Base-by-base conservation (phyloP, 1,139 yeast genomes). In the Hyphopichia fennica region DNA sequence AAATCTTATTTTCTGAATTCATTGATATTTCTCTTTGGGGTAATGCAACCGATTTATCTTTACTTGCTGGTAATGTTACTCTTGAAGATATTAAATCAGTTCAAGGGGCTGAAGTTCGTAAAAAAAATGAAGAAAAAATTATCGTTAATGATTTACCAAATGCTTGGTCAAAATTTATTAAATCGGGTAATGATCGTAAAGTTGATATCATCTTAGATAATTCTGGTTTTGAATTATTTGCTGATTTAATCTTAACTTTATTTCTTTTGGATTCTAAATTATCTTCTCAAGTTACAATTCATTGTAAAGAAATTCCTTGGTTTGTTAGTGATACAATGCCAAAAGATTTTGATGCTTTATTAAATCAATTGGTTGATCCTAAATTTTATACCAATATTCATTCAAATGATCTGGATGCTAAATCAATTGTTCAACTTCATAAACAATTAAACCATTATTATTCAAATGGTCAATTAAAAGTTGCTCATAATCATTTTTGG, bases 281-380 rank as follows among this genome's bases (percentile, higher is more conserved):
- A 33, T 83, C 81, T 15, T 65, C 71, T 20, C 69, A 77, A 41
- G 80, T 93, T 46, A 84, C 82, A 22, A 72, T 95, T 50, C 99
- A 95, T 63, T 90, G 96, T 51, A 93, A 93, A 65, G 81, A 82
- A 44, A 77, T 89, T 48, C 98, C 99, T 33, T 93, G 98, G 96
- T 91, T 93, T 83, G 99, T 93, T 17, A 87, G 96, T 54, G 99
- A 93, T 62, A 95, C 95, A 13, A 82, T 90, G 79, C 80, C 88
- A 20, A 82, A 83, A 52, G 99, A 93, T 63, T 81, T 88, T 50
- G 72, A 73, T 37, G 65, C 75, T 34, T 69, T 90, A 43, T 57
- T 89, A 28, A 56, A 66, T 28, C 89, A 88, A 54, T 71, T 93
- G 53, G 58, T 57, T 17, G 79, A 84, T 53, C 53, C 68, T 4